Evolutionary conservation across 495 filamentous ascomycete genomes (phyloP).

Genomic region (Xylaria bambusicola): DNA sequence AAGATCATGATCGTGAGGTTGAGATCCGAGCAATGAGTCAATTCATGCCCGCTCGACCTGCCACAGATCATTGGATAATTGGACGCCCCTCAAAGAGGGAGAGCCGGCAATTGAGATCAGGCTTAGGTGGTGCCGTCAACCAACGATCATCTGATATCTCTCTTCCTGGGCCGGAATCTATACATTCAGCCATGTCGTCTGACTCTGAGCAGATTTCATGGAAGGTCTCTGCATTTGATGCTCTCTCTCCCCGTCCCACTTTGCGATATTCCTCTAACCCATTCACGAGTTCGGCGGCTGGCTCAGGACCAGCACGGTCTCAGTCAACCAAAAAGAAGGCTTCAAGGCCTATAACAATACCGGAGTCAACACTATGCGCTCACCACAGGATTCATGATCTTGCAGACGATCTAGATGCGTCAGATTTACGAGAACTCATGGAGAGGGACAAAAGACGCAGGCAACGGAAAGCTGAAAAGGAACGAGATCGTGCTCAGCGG

Average conservation of each 20-base stretch:
- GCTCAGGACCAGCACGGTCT: conserved; percentile 30
- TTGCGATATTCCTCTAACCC: conserved; percentile 71
- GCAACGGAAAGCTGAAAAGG: conserved; percentile 70
- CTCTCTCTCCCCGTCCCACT: conserved; percentile 76
- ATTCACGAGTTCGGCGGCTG: conserved; percentile 39
- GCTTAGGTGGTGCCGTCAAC: conserved; percentile 55
- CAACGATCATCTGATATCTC: conserved; percentile 72
- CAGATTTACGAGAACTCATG: conserved; percentile 77
- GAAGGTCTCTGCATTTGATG: conserved; percentile 71
- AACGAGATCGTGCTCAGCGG: conserved; percentile 69
- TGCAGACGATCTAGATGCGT: conserved; percentile 78
- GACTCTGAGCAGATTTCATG: conserved; percentile 70
- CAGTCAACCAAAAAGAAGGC: conserved; percentile 47
- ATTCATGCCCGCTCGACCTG: conserved; percentile 62
- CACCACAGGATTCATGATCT: conserved; percentile 75
- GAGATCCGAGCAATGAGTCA: conserved; percentile 85
- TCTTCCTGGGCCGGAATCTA: conserved; percentile 68
- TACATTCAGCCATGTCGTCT: conserved; percentile 72
- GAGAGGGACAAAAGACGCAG: conserved; percentile 78
- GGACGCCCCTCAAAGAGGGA: conserved; percentile 61
- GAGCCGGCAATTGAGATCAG: conserved; percentile 61
- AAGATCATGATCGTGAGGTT: conserved; percentile 75
- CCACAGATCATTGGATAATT: conserved; percentile 50
- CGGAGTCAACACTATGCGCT: conserved; percentile 66
- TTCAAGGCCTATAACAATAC: conserved; percentile 50